Conservation (phyloP, 2,329 filamentous ascomycete genomes). For the Bipolaris victoriae region DNA sequence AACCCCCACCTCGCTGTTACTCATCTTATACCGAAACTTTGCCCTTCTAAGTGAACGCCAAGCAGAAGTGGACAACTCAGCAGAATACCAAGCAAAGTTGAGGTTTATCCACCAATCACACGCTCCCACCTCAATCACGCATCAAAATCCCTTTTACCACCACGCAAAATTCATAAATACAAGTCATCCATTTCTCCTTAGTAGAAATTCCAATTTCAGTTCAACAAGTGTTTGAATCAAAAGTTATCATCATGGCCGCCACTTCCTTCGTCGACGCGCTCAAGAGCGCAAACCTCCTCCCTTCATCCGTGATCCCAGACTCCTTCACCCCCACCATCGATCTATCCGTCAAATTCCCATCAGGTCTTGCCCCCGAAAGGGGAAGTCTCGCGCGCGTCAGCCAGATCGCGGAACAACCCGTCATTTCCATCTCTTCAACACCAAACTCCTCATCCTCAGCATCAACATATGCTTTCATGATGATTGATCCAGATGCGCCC, state of each 20-base stretch:
- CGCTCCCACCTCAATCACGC: not conserved
- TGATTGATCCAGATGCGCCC: slow-evolving; percentile 62
- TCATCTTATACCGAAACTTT: slow-evolving; percentile 12
- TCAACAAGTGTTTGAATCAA: not conserved
- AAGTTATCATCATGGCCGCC: slow-evolving; percentile 4
- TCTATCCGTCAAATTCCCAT: slow-evolving; percentile 46
- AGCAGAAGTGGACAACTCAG: slow-evolving; percentile 15
- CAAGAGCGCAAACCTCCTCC: slow-evolving; percentile 34
- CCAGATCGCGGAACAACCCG: slow-evolving; percentile 30
- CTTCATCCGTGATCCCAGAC: slow-evolving; percentile 50
- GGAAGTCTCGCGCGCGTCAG: slow-evolving; percentile 47
- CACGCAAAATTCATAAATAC: not conserved
- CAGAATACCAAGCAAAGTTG: slow-evolving; percentile 3
- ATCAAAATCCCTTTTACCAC: slow-evolving; percentile 9
- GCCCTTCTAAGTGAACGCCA: slow-evolving; percentile 7
- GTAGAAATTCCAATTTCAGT: no score
- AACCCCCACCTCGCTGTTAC: slow-evolving; percentile 2
- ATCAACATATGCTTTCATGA: slow-evolving; percentile 54
- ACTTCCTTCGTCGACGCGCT: slow-evolving; percentile 32
- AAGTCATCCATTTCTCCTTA: not conserved
- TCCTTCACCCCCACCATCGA: slow-evolving; percentile 53
- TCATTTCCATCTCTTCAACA: slow-evolving; percentile 39
- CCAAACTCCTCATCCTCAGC: slow-evolving; percentile 7
- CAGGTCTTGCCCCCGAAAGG: slow-evolving; percentile 27
- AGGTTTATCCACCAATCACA: slow-evolving; percentile 22